These are phyloP conservation scores for Calcarisporium arbuscula DNA, from an alignment of 2,329 filamentous ascomycete species.

Conservation along the genomic window DNA sequence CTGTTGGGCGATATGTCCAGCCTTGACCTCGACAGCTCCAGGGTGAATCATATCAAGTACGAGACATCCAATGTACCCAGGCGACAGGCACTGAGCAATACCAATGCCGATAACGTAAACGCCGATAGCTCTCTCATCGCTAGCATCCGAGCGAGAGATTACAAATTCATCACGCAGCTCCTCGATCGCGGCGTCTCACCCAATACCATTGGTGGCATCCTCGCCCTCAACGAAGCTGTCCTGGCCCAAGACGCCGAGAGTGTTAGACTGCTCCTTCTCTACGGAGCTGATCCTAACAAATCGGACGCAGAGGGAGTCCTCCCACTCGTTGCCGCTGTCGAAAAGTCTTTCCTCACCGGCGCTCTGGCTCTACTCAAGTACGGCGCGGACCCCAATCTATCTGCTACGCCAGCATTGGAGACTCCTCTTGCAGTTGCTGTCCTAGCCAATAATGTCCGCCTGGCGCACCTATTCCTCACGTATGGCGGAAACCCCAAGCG, in stretches of 20 bases:
- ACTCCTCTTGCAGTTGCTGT: conserved; percentile 48
- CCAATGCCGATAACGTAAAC: conserved; percentile 34
- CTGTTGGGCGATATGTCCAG: conserved; percentile 26
- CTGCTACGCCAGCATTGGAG: conserved; percentile 43
- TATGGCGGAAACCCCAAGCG: conserved; percentile 55
- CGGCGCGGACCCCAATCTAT: conserved; percentile 51
- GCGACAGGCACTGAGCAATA: conserved; percentile 40
- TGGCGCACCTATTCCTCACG: conserved; percentile 53
- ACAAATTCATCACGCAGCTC: conserved; percentile 50
- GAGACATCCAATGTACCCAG: conserved; percentile 46
- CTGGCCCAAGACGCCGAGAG: conserved; percentile 44
- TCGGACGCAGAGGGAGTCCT: conserved; percentile 41
- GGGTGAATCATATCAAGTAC: conserved; percentile 41
- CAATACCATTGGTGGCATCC: conserved; percentile 37
- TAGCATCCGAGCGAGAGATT: conserved; percentile 51
- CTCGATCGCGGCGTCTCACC: conserved; percentile 51
- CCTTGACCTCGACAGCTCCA: conserved; percentile 33
- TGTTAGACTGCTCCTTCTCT: conserved; percentile 49
- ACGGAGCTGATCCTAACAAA: conserved; percentile 51
- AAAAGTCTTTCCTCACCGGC: conserved; percentile 47
- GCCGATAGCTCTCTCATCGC: conserved; percentile 43
- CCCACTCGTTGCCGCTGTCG: conserved; percentile 45
- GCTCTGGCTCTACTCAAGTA: conserved; percentile 58
- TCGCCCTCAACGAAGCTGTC: conserved; percentile 48
- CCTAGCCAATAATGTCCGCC: conserved; percentile 44